Evolutionary conservation across 495 filamentous ascomycete species (phyloP).

Genomic region (Durotheca rogersii): DNA sequence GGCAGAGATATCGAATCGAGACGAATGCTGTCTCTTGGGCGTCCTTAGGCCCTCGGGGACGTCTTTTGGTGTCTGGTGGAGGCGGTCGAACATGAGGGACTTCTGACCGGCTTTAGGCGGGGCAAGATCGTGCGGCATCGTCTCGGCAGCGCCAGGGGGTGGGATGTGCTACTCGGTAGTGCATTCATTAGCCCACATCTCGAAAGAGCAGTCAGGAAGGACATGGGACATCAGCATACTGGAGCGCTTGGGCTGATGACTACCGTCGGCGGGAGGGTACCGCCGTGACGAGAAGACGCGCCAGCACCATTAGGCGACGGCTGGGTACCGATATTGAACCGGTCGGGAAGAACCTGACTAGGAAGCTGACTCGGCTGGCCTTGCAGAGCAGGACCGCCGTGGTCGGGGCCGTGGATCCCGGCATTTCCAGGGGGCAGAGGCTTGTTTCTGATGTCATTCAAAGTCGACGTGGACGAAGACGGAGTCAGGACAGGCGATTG

Average conservation of each 20-base stretch:
- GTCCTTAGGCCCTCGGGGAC: conserved; percentile 93
- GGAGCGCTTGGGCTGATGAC: conserved; percentile 94
- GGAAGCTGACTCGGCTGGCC: conserved; percentile 36
- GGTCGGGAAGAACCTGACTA: conserved; percentile 41
- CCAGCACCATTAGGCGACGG: conserved; percentile 59
- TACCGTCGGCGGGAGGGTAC: conserved; percentile 79
- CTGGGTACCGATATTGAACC: conserved; percentile 44
- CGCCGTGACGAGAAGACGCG: conserved; percentile 65
- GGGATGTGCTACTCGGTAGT: conserved; percentile 74
- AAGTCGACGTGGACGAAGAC: conserved; percentile 80
- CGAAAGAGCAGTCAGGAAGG: conserved; percentile 3
- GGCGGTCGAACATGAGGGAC: conserved; percentile 83
- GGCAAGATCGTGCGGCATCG: conserved; percentile 96
- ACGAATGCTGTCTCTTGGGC: conserved; percentile 94
- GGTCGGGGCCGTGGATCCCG: conserved; percentile 53
- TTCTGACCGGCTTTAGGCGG: conserved; percentile 87
- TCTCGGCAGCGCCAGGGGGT: conserved; percentile 90
- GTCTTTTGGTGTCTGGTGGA: conserved; percentile 92
- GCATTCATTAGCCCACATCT: conserved; percentile 6
- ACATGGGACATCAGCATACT: conserved; percentile 56
- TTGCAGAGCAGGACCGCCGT: conserved; percentile 44
- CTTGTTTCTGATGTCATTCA: conserved; percentile 85
- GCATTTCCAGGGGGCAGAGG: conserved; percentile 69
- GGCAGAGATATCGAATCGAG: conserved; percentile 95
- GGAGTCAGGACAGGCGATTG: conserved; percentile 66